These are phyloP conservation scores for Populus hybrid DNA, from an alignment of 441 rosid species.

Conservation along the genomic window DNA sequence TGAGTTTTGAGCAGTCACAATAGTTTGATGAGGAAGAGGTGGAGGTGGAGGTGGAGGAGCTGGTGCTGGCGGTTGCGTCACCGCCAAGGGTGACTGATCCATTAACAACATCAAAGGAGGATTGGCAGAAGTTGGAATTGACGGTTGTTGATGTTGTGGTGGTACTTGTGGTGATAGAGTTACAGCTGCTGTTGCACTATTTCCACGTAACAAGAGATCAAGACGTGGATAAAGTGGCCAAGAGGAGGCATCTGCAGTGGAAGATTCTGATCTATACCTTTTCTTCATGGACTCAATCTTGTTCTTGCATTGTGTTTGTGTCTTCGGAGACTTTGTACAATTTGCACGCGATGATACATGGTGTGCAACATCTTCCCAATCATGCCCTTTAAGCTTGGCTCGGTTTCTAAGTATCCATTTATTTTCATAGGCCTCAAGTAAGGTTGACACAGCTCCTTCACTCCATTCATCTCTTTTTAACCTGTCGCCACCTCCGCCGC, in stretches of 20 bases:
- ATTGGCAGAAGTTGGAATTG: conserved; percentile 17
- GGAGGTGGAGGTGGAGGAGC: background rate
- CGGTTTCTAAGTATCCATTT: conserved; percentile 90
- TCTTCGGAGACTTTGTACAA: conserved; percentile 65
- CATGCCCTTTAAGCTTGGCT: conserved; percentile 93
- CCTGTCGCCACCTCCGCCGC: conserved; percentile 43
- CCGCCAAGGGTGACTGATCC: conserved; percentile 32
- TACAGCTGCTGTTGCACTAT: background rate
- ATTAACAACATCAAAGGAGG: conserved; percentile 49
- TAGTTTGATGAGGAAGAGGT: conserved; percentile 10
- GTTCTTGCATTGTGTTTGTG: conserved; percentile 97
- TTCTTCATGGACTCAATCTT: conserved; percentile 99
- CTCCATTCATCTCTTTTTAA: conserved; percentile 95
- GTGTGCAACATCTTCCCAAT: conserved; percentile 91
- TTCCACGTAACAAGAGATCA: conserved; percentile 75
- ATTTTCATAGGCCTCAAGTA: conserved; percentile 82
- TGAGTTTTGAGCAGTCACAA: conserved; percentile 41
- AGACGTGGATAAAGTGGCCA: conserved; percentile 92
- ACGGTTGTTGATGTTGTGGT: conserved; percentile 14
- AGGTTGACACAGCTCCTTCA: conserved; percentile 83
- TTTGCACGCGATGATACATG: conserved; percentile 64
- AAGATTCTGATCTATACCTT: conserved; percentile 83
- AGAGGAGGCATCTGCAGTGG: conserved; percentile 66
- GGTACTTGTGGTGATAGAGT: background rate
- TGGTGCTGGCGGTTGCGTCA: conserved; percentile 26